Percentiles rank a stretch among this genome's conserved stretches.
phyloP scores from a whole-genome alignment of 176 grass and related monocot genomes.

The Saccharum officinarum region DNA sequence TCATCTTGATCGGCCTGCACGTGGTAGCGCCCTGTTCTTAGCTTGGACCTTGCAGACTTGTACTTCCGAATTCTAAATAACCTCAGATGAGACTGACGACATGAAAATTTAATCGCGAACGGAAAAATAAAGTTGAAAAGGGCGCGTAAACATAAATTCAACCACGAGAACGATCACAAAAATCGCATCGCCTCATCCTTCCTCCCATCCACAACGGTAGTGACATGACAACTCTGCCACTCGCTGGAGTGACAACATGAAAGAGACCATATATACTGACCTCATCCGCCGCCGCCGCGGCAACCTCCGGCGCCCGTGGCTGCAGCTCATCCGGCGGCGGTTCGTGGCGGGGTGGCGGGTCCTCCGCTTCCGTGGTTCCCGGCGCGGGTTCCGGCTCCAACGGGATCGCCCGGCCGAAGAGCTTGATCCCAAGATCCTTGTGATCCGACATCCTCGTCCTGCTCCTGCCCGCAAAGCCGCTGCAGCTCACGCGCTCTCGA shows the following conservation, averaged over 20 bases:
- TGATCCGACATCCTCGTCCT: constrained; percentile 61
- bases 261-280: constrained; percentile 38
- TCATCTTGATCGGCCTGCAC: not conserved
- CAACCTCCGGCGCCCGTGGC: not conserved
- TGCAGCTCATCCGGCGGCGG: not conserved
- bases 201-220: not conserved
- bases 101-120: not conserved
- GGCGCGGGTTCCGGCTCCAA: constrained; percentile 17
- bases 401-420: constrained; percentile 84
- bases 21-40: not conserved
- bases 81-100: not conserved
- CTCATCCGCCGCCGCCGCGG: constrained; percentile 19
- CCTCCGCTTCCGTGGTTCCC: constrained; percentile 26
- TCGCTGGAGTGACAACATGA: not conserved
- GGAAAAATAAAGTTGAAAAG: not conserved
- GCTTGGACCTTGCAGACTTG: not conserved
- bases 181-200: not conserved
- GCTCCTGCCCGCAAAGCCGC: not conserved
- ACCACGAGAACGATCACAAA: not conserved
- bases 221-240: not conserved
- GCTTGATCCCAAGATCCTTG: constrained; percentile 83
- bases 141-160: not conserved
- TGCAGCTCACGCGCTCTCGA: constrained; percentile 7
- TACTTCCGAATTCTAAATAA: not conserved
- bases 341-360: not conserved